Evolutionary conservation across 208 protist species (phyloP).

Genomic region (Blastocrithidia nonstop): DNA sequence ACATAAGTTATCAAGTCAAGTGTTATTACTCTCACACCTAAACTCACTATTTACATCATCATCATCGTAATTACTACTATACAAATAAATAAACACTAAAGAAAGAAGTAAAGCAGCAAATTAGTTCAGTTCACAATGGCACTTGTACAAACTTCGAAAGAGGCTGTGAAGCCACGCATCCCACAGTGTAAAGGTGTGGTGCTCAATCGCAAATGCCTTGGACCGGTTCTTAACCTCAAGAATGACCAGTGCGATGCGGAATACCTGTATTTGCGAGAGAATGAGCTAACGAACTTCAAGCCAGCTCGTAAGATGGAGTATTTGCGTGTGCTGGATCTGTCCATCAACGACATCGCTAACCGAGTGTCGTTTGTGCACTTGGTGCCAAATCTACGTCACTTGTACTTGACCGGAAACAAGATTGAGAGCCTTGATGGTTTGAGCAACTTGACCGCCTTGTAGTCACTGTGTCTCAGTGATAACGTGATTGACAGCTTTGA

Average conservation of each 20-base stretch:
- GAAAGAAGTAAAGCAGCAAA: too few relatives aligned
- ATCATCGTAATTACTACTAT: too few relatives aligned
- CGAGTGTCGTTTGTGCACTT: conserved; percentile 69
- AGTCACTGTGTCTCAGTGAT: conserved; percentile 85
- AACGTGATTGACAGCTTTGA: conserved; percentile 85
- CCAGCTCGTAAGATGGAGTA: conserved; percentile 64
- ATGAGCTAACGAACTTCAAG: conserved; percentile 79
- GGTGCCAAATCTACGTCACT: conserved; percentile 71
- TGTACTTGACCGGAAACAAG: conserved; percentile 88
- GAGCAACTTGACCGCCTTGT: conserved; percentile 53
- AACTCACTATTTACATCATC: too few relatives aligned
- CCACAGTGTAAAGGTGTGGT: conserved; percentile 49
- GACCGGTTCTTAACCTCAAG: conserved; percentile 58
- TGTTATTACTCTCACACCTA: too few relatives aligned
- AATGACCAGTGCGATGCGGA: conserved; percentile 67
- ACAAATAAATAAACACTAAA: too few relatives aligned
- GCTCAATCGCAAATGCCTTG: conserved; percentile 76
- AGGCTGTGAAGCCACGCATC: too few relatives aligned
- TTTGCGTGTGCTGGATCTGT: conserved; percentile 82
- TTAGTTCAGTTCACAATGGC: too few relatives aligned
- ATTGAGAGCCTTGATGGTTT: conserved; percentile 79
- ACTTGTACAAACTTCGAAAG: too few relatives aligned
- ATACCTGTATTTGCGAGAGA: conserved; percentile 87
- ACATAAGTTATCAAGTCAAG: too few relatives aligned
- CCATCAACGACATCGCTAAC: conserved; percentile 83